phyloP scores from a whole-genome alignment of 2,329 filamentous ascomycete genomes.

The Ascochyta fabae region DNA sequence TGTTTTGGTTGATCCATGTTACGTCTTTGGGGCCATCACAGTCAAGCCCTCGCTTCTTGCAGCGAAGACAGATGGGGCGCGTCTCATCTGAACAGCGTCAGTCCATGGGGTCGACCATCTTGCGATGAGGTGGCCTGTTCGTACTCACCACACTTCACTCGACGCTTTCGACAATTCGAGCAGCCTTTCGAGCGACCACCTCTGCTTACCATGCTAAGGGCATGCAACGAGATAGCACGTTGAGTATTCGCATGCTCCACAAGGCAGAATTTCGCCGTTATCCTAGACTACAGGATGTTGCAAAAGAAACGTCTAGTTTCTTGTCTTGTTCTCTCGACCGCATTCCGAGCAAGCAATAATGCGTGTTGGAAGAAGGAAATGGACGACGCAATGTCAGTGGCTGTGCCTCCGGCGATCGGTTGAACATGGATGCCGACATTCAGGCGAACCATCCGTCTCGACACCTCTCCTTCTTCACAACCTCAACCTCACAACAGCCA shows the following conservation, averaged over 20 bases:
- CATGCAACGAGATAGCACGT: not conserved
- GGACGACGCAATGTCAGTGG: slow-evolving; percentile 7
- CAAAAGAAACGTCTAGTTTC: too few species aligned
- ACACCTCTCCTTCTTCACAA: not conserved
- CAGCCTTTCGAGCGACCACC: slow-evolving; percentile 41
- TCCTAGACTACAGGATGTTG: too few species aligned
- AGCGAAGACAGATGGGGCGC: slow-evolving; percentile 33
- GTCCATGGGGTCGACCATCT: not conserved
- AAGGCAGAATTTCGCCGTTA: too few species aligned
- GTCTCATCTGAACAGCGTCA: slow-evolving; percentile 30
- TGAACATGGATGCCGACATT: slow-evolving; percentile 1
- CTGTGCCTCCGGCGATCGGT: slow-evolving; percentile 4
- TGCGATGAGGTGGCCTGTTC: not conserved
- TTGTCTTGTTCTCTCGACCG: not conserved
- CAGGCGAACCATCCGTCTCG: not conserved
- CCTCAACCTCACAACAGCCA: not conserved
- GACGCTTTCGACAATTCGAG: slow-evolving; percentile 32
- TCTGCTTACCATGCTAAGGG: slow-evolving; percentile 34
- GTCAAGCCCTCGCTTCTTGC: slow-evolving; percentile 30
- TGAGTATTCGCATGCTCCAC: not conserved
- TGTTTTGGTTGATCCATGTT: slow-evolving; percentile 34
- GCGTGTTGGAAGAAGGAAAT: not conserved
- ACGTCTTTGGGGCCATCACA: slow-evolving; percentile 35
- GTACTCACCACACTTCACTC: slow-evolving; percentile 38
- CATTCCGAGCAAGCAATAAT: not conserved